These are phyloP conservation scores for Lanzia echinophila DNA, from an alignment of 2,329 filamentous ascomycete genomes.

Conservation along the genomic window DNA sequence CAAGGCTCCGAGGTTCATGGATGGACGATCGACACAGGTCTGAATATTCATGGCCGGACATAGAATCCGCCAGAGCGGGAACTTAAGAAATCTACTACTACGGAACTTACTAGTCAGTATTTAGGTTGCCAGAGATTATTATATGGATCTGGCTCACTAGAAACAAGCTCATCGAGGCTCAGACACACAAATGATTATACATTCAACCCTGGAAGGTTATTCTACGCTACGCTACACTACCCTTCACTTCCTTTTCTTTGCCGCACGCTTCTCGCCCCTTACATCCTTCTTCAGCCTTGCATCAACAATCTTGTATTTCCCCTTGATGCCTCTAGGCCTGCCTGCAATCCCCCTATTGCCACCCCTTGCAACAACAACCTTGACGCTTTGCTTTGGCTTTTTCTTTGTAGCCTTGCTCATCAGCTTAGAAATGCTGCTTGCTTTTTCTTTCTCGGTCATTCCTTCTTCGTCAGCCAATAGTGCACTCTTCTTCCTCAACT, in stretches of 20 bases:
- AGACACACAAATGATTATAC: no score
- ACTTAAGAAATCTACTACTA: no score
- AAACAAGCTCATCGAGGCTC: no score
- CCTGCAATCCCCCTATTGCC: slow-evolving; percentile 80
- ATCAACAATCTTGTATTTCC: slow-evolving; percentile 96
- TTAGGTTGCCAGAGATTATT: no score
- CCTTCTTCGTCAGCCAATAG: slow-evolving; percentile 82
- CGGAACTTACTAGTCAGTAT: no score
- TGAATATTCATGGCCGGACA: no score
- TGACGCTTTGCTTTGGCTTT: slow-evolving; percentile 77
- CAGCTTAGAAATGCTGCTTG: slow-evolving; percentile 71
- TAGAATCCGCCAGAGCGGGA: no score
- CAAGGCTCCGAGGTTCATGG: no score
- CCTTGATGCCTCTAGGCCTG: slow-evolving; percentile 85
- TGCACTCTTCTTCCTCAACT: slow-evolving; percentile 95
- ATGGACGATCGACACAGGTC: no score
- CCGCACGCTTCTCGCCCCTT: slow-evolving; percentile 72
- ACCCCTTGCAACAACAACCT: slow-evolving; percentile 82
- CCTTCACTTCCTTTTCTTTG: slow-evolving; percentile 59
- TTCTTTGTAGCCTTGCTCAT: slow-evolving; percentile 78
- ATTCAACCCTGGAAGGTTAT: no score
- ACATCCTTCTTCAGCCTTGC: slow-evolving; percentile 94
- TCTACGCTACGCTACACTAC: no score
- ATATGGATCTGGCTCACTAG: no score
- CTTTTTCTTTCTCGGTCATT: slow-evolving; percentile 94